Base-by-base conservation (phyloP, 2,329 filamentous ascomycete species). In the Diaporthe sp. region DNA sequence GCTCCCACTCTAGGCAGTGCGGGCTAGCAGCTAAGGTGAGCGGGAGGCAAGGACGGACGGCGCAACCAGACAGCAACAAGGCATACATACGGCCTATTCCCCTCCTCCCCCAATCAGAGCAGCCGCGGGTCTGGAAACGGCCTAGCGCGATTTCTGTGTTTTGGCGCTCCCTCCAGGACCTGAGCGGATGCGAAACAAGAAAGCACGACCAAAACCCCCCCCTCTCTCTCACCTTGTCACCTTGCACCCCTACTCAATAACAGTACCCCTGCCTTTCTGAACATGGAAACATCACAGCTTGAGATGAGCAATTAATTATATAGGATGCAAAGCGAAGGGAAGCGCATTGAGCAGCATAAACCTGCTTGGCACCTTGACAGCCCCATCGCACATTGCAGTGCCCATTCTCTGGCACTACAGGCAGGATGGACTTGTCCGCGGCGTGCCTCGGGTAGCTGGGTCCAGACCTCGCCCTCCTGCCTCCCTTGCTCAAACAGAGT, bases 61-160 rank as follows among this genome's bases (percentile, higher is more conserved):
- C 69, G 40, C 42, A 71, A 58, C 52, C 54, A 71, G 54, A 54
- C 50, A 61, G 69, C 54, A 52, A 67, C 64, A 40, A n/a, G 28
- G n/a, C n/a, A n/a, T n/a, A n/a, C 25, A 30, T 3, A 66, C 61
- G 30, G 35, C 35, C 61, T 19, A 13, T 8, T 38, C 57, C 42
- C 28, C 50, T 30, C 19, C 19, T 61, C 47, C 40, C 40, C 74
- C 71, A 75, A 75, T 71, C 66, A 74, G 50, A 74, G 35, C 71
- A 38, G 40, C 50, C 33, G 33, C 58, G 70, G 28, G 19, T 22
- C 74, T 68, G 25, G 42, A 67, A 67, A 38, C 13, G 40, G 47
- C 28, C 71, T 75, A 75, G 74, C 71, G 71, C 70, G 47, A 47
- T 42, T 66, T 40, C 50, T 67, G 30, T 73, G 71, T 69, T 67